Percentiles rank a stretch among this genome's conserved stretches.
Conservation (phyloP, 257 asterid species). For the Prunella vulgaris region DNA sequence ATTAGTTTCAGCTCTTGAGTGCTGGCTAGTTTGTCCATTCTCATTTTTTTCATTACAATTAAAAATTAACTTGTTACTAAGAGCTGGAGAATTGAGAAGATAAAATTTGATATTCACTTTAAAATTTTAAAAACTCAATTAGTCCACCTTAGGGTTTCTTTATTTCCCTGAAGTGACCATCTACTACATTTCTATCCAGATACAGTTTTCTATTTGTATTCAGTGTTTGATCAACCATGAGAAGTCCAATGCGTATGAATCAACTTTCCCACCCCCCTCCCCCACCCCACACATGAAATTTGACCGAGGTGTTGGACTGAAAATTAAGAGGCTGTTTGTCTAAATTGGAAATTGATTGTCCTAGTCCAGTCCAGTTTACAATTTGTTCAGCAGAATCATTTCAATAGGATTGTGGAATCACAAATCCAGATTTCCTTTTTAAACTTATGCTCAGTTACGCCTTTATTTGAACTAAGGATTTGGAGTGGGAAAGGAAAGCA, state of each 20-base stretch:
- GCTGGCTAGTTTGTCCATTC: background rate
- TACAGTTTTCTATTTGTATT: background rate
- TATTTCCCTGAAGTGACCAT: background rate
- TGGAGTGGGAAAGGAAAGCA: background rate
- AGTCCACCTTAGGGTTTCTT: background rate
- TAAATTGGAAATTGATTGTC: background rate
- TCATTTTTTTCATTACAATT: background rate
- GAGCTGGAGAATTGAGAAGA: background rate
- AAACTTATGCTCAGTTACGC: background rate
- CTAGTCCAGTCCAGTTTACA: background rate
- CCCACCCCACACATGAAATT: background rate
- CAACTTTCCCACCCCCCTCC: background rate
- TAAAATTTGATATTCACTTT: background rate
- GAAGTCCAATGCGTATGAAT: background rate
- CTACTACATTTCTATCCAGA: background rate
- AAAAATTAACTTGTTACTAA: background rate
- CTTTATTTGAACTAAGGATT: background rate
- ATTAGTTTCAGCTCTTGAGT: background rate
- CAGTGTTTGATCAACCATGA: constrained; percentile 3
- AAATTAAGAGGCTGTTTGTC: background rate
- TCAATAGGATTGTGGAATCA: background rate
- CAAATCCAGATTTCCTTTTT: background rate
- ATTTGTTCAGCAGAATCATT: background rate
- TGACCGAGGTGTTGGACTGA: background rate
- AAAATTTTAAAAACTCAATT: background rate